Conservation (phyloP, 108 stramenopile species). For the Epithemia pelagica region DNA sequence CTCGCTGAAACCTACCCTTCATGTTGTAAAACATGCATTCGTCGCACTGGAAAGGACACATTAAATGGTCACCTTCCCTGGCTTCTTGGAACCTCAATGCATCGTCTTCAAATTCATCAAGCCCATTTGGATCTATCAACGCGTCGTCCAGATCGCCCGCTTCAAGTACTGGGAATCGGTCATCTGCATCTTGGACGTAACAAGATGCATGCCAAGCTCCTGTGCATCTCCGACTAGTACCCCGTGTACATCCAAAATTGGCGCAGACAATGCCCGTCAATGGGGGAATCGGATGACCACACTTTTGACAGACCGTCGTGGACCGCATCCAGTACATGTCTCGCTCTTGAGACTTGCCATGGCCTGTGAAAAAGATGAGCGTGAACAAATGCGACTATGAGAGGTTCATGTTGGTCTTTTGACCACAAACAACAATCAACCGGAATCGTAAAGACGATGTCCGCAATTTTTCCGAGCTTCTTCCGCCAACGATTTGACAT, state of each 20-base stretch:
- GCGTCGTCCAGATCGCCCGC: neutral
- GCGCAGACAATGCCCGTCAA: slow-evolving; percentile 29
- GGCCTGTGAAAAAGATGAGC: slow-evolving; percentile 22
- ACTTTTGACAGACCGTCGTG: slow-evolving; percentile 22
- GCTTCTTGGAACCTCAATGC: neutral
- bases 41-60: neutral
- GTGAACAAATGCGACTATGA: slow-evolving; percentile 19
- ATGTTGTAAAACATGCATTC: neutral
- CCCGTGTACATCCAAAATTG: slow-evolving; percentile 26
- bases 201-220: neutral
- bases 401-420: slow-evolving; percentile 21
- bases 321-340: slow-evolving; percentile 4
- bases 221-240: neutral
- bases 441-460: slow-evolving; percentile 16
- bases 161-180: neutral
- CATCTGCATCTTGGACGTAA: neutral
- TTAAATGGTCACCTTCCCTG: neutral
- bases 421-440: slow-evolving; percentile 18
- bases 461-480: slow-evolving; percentile 13
- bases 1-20: neutral
- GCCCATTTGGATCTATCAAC: neutral
- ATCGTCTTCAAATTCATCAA: neutral
- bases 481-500: slow-evolving; percentile 37
- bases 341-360: slow-evolving; percentile 18
- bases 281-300: slow-evolving; percentile 15